A percentile compares a stretch with the other conserved stretches of the same genome.
phyloP scores from a whole-genome alignment of 2,329 filamentous ascomycete species.

The Apiospora phragmitis region DNA sequence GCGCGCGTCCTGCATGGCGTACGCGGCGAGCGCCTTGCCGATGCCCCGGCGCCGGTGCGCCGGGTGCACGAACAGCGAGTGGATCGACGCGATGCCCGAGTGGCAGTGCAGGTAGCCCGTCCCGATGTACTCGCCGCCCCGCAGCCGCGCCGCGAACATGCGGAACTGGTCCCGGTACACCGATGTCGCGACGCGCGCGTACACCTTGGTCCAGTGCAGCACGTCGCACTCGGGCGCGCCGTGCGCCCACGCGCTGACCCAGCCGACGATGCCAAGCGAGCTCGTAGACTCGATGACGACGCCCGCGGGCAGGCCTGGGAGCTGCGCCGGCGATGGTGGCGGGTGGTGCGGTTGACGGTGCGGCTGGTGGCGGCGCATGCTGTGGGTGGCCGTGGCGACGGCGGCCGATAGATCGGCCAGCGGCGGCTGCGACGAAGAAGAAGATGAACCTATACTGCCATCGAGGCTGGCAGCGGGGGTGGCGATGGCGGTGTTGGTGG shows the following conservation, averaged over 20 bases:
- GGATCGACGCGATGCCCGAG: conserved; percentile 17
- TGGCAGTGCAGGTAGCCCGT: conserved; percentile 18
- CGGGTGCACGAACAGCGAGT: conserved; percentile 17
- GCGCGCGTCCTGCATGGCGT: conserved; percentile 13
- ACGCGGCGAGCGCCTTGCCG: conserved; percentile 7
- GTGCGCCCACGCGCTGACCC: conserved; percentile 19
- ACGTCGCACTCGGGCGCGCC: conserved; percentile 9
- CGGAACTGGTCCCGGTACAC: conserved; percentile 18
- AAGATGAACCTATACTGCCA: background rate
- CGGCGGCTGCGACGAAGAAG: background rate
- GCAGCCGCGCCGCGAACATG: conserved; percentile 17
- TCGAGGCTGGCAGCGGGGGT: background rate
- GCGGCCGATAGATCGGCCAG: background rate
- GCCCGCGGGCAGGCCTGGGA: background rate
- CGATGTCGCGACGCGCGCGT: conserved; percentile 10
- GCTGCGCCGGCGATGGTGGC: background rate
- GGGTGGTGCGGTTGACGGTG: background rate
- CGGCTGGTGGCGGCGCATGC: conserved; percentile 25
- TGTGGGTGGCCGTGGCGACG: background rate
- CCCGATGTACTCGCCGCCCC: background rate
- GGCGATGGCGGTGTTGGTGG: background rate
- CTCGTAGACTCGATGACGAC: background rate
- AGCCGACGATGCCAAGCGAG: conserved; percentile 9
- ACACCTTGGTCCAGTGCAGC: conserved; percentile 17
- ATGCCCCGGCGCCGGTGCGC: conserved; percentile 11